Conservation (phyloP, 2,329 filamentous ascomycete species). For the Claviceps spartinae region DNA sequence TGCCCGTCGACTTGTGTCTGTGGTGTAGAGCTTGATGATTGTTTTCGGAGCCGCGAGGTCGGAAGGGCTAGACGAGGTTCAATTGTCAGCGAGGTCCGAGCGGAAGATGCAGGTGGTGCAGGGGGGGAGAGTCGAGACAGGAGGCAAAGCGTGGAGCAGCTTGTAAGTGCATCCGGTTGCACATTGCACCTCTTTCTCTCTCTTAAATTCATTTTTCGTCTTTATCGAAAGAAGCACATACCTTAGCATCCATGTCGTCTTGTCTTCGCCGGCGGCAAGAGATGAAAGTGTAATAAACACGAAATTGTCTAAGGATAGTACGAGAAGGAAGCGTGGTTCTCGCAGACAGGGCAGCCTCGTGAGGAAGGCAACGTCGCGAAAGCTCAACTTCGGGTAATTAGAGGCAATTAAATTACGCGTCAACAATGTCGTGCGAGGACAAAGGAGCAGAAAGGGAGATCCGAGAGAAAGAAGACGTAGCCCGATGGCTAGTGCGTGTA, state of each 20-base stretch:
- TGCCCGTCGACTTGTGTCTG: slow-evolving; percentile 66
- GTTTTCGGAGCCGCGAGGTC: slow-evolving; percentile 36
- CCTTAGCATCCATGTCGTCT: slow-evolving; percentile 6
- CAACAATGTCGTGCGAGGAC: slow-evolving; percentile 1
- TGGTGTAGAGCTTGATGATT: slow-evolving; percentile 51
- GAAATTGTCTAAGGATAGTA: neutral
- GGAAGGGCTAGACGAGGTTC: slow-evolving; percentile 20
- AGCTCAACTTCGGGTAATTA: neutral
- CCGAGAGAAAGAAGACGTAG: neutral
- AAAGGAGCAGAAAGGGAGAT: neutral
- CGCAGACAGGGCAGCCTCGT: slow-evolving; percentile 1
- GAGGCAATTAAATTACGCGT: slow-evolving; percentile 1
- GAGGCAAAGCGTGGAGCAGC: no score
- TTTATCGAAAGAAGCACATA: neutral
- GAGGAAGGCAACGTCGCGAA: slow-evolving; percentile 1
- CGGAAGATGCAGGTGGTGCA: neutral
- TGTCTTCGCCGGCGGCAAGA: neutral
- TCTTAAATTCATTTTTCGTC: neutral
- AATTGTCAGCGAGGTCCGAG: slow-evolving; percentile 1
- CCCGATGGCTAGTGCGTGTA: neutral
- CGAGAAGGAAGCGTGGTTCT: slow-evolving; percentile 1
- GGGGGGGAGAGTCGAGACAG: no score
- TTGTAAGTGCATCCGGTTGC: no score
- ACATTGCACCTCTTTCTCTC: no score
- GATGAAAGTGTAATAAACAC: neutral